Evolutionary conservation across 768 basidiomycete genomes (phyloP).

Genomic region (Sutorius australiensis): DNA sequence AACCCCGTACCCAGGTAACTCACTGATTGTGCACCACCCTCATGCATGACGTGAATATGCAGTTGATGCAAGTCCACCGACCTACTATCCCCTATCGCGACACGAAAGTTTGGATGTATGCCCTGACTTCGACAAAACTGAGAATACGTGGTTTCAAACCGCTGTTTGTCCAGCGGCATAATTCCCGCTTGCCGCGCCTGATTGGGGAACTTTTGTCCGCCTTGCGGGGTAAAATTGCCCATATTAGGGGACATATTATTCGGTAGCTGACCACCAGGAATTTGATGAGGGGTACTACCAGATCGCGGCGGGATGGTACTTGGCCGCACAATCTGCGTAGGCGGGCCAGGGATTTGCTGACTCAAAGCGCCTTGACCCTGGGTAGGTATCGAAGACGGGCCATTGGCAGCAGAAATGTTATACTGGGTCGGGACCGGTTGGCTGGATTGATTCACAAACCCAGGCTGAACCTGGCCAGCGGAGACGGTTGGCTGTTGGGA

Average conservation of each 20-base stretch:
- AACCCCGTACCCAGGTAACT: constrained; percentile 14
- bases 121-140: constrained; percentile 43
- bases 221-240: constrained; percentile 22
- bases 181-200: constrained; percentile 14
- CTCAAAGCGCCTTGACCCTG: constrained; percentile 17
- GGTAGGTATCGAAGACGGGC: constrained; percentile 18
- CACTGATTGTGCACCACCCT: constrained; percentile 52
- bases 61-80: constrained; percentile 57
- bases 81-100: constrained; percentile 50
- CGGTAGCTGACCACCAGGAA: constrained; percentile 26
- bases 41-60: constrained; percentile 55
- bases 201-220: constrained; percentile 22
- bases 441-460: constrained; percentile 17
- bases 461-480: constrained; percentile 19
- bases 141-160: constrained; percentile 52
- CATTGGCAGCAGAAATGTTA: constrained; percentile 16
- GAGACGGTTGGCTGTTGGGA: constrained; percentile 14
- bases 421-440: constrained; percentile 15
- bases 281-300: constrained; percentile 37
- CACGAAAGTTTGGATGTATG: constrained; percentile 37
- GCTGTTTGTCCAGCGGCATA: constrained; percentile 45
- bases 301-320: constrained; percentile 37
- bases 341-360: constrained; percentile 33
- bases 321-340: constrained; percentile 29
- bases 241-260: constrained; percentile 35